These are phyloP conservation scores for Thermomyces lanuginosus DNA, from an alignment of 2,329 filamentous ascomycete genomes.

Conservation along the genomic window DNA sequence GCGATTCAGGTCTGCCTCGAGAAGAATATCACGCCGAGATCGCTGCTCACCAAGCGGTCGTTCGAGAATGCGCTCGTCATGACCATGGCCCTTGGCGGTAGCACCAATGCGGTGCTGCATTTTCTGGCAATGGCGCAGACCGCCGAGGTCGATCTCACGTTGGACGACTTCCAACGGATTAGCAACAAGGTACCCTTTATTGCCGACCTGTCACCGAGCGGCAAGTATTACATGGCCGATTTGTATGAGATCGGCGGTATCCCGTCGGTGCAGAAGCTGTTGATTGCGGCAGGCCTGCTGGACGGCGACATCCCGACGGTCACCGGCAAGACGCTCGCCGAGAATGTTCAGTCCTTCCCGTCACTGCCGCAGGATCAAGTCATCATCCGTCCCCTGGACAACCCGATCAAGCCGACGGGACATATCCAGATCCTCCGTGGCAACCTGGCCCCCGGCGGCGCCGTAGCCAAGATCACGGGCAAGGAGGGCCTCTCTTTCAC, in stretches of 20 bases:
- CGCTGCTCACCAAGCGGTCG: slow-evolving; percentile 61
- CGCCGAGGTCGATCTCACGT: slow-evolving; percentile 56
- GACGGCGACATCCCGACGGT: slow-evolving; percentile 67
- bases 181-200: slow-evolving; percentile 73
- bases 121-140: slow-evolving; percentile 82
- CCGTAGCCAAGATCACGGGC: slow-evolving; percentile 90
- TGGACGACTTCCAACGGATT: slow-evolving; percentile 71
- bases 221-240: slow-evolving; percentile 76
- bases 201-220: slow-evolving; percentile 68
- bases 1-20: slow-evolving; percentile 68
- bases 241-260: slow-evolving; percentile 74
- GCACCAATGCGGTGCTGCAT: slow-evolving; percentile 77
- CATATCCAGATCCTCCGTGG: slow-evolving; percentile 79
- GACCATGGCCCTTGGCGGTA: slow-evolving; percentile 83
- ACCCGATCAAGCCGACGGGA: slow-evolving; percentile 72
- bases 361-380: slow-evolving; percentile 61
- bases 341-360: slow-evolving; percentile 65
- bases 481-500: slow-evolving; percentile 77
- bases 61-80: slow-evolving; percentile 83
- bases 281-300: slow-evolving; percentile 59
- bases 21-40: slow-evolving; percentile 62
- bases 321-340: slow-evolving; percentile 65
- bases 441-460: slow-evolving; percentile 74
- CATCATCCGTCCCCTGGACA: slow-evolving; percentile 64
- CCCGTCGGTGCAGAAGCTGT: slow-evolving; percentile 68